phyloP scores from a whole-genome alignment of 1,284 basidiomycete species.

The Volvariella volvacea region DNA sequence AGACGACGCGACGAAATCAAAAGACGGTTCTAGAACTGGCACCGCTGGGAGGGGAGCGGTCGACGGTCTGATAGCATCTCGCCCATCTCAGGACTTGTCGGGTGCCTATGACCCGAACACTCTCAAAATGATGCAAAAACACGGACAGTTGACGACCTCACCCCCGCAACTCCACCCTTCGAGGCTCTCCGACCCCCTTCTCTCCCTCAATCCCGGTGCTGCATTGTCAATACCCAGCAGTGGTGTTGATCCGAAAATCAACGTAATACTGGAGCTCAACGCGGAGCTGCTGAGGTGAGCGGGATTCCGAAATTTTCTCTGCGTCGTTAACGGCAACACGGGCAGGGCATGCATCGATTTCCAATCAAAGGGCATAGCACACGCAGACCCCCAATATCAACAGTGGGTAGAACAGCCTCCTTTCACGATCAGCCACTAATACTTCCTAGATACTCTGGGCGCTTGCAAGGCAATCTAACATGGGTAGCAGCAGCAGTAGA shows the following conservation, averaged over 20 bases:
- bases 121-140: no score
- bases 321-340: slow-evolving; percentile 3
- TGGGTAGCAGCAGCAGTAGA: slow-evolving; percentile 65
- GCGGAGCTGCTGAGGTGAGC: slow-evolving; percentile 56
- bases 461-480: slow-evolving; percentile 58
- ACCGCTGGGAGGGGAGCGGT: no score
- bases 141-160: no score
- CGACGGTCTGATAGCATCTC: no score
- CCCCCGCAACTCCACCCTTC: no score
- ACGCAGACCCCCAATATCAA: slow-evolving; percentile 43
- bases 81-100: no score
- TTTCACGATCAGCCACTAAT: slow-evolving; percentile 9
- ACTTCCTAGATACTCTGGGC: slow-evolving; percentile 40
- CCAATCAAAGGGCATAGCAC: slow-evolving; percentile 42
- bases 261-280: slow-evolving; percentile 57
- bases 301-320: slow-evolving; percentile 3
- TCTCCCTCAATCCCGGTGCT: no score
- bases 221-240: no score
- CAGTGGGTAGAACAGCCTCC: slow-evolving; percentile 38
- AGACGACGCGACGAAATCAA: no score
- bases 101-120: no score
- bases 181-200: no score
- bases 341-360: slow-evolving; percentile 49
- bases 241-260: slow-evolving; percentile 32
- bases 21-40: no score